Base-by-base conservation (phyloP, 441 rosid genomes). In the Gossypium lobatum region DNA sequence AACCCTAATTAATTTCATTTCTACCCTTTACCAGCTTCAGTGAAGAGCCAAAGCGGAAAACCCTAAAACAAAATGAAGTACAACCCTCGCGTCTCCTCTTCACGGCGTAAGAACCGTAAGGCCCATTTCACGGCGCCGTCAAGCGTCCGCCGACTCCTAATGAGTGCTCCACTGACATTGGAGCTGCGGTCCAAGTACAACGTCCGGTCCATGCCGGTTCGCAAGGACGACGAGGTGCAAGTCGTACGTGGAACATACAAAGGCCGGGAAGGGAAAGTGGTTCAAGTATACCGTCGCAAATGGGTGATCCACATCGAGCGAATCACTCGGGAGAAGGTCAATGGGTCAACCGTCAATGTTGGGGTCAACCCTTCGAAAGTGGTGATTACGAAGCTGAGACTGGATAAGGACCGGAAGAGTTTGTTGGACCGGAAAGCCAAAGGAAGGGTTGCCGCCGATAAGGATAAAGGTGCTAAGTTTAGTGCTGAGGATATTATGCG, bases 301-400 rank as follows among this genome's bases (percentile, higher is more conserved):
- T 92, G 97, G 97, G 96, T 90, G 26, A 90, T 92, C 80, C 97
- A 92, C 89, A 81, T 92, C 75, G 97, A 90, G 85, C 85, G 93
- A 50, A 92, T 92, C 73, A 89, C 94, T 0, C 66, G 96, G 17
- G 94, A 90, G 92, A 92, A 90, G 78, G 96, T 92, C 17, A 89
- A 92, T 68, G 92, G 94, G 2, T 85, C 94, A 3, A 92, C 97
- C 8, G 96, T 92, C 26, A 88, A 90, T 60, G 95, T 90, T 3
- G 97, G 97, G 0, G 70, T 92, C 46, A 83, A 89, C 76, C 96
- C 96, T 1, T 91, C 95, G 42, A 89, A 92, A 81, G 91, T 86
- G 6, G 85, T 92, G 3, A 82, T 92, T 20, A 89, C 91, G 39
- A 92, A 92, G 88, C 90, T 90, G 13, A 75, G 90, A 7, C 84